Evolutionary conservation across 2,329 filamentous ascomycete species (phyloP), one percentile per base, ranked within the genome.

Genomic region (Leptographium radiaticola): DNA sequence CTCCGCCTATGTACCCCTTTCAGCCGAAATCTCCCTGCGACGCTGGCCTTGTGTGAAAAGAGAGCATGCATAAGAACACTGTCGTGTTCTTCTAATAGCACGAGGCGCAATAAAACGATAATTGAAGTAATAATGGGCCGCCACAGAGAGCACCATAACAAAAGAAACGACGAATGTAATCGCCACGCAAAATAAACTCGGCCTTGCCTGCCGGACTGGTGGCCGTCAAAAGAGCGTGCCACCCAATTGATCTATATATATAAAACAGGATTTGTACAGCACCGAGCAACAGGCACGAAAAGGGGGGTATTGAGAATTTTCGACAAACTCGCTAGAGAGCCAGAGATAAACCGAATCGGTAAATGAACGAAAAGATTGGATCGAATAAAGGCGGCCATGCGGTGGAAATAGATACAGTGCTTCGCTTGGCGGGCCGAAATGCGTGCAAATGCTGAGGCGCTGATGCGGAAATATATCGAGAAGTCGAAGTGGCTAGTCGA

Each of bases 161-260:
- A 47, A 52, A n/a, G 51, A 52, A 52, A 52, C 8, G 31, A 7
- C 15, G 33, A 51, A 43, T 20, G 45, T 7, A 42, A 10, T n/a
- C 11, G 16, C 33, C 40, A 18, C 42, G 31, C 40, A 13, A 13
- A 30, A 31, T n/a, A 40, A 31, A 10, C 13, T n/a, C 25, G 7
- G 4, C 16, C 48, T 11, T 18, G 36, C 43, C 25, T 43, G 51
- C 44, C 44, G 16, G 34, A 48, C 44, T 33, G 51, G 30, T 39
- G 51, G 44, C 20, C 16, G 31, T 47, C 45, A 38, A 46, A 38
- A 10, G 44, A 43, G 34, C 34, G 12, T 45, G n/a, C 52, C 52
- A 53, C 38, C 52, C 46, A 53, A 44, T 53, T 46, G 49, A 53
- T 53, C 33, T 43, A 31, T 47, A 15, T 38, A 46, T 15, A 43